Evolutionary conservation across 148 eudicot genomes (phyloP).

Genomic region (Nepenthes mirabilis): DNA sequence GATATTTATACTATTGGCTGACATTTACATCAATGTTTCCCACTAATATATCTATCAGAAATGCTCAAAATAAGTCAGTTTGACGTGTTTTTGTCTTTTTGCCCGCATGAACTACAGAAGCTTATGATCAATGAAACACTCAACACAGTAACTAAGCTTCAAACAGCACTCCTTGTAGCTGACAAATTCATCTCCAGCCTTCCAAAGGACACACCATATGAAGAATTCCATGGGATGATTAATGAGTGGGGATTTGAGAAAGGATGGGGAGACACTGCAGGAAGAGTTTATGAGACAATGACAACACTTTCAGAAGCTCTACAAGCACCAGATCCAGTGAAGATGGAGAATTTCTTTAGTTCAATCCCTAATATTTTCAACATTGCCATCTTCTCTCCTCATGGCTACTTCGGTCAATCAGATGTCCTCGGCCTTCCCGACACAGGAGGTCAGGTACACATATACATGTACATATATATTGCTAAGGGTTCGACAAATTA

Average conservation of each 20-base stretch:
- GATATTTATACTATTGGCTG: no score
- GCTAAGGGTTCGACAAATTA: neutral
- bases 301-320: constrained; percentile 42
- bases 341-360: constrained; percentile 31
- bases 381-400: constrained; percentile 40
- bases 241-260: constrained; percentile 60
- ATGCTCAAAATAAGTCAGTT: neutral
- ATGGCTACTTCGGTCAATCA: constrained; percentile 61
- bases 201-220: constrained; percentile 34
- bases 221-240: constrained; percentile 37
- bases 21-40: no score
- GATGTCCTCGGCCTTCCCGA: constrained; percentile 63
- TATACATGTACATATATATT: neutral
- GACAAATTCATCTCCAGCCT: constrained; percentile 34
- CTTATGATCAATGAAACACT: constrained; percentile 54
- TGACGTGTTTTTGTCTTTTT: neutral
- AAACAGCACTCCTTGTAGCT: constrained; percentile 28
- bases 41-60: constrained; percentile 8
- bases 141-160: constrained; percentile 33
- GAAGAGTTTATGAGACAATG: constrained; percentile 37
- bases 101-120: constrained; percentile 17
- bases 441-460: constrained; percentile 60
- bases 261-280: constrained; percentile 60
- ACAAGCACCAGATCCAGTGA: constrained; percentile 46
- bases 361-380: constrained; percentile 43